phyloP scores from a whole-genome alignment of 495 filamentous ascomycete species.

The Delitschia confertaspora region DNA sequence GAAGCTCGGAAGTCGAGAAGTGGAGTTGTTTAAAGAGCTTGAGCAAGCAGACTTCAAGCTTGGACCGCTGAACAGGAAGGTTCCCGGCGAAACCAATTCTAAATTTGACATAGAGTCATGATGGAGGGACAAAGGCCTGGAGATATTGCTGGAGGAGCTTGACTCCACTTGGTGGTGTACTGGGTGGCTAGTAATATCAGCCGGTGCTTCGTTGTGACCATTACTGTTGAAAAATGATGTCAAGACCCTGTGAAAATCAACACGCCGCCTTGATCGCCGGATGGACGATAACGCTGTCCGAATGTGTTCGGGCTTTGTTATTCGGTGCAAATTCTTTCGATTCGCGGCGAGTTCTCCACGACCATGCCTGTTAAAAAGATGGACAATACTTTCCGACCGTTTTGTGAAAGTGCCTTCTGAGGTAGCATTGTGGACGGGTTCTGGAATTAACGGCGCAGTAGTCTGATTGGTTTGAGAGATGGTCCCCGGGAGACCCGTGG shows the following conservation, averaged over 20 bases:
- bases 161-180: background rate
- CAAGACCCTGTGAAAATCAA: constrained; percentile 11
- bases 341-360: background rate
- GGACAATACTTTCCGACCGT: constrained; percentile 10
- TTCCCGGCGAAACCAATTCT: constrained; percentile 26
- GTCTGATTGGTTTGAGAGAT: no score
- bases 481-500: background rate
- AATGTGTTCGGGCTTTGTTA: constrained; percentile 9
- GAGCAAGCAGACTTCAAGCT: constrained; percentile 16
- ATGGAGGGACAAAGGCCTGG: background rate
- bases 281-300: constrained; percentile 9
- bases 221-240: constrained; percentile 14
- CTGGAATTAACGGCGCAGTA: no score
- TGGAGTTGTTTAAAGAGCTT: constrained; percentile 9
- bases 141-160: constrained; percentile 11
- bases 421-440: no score
- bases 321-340: background rate
- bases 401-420: background rate
- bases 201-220: no score
- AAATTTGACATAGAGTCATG: constrained; percentile 18
- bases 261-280: constrained; percentile 10
- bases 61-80: constrained; percentile 30
- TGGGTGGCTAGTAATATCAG: background rate
- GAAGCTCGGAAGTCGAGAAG: constrained; percentile 13
- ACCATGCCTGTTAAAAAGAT: constrained; percentile 9